These are phyloP conservation scores for Malbranchea zuffiana DNA, from an alignment of 2,329 filamentous ascomycete genomes.

Conservation along the genomic window DNA sequence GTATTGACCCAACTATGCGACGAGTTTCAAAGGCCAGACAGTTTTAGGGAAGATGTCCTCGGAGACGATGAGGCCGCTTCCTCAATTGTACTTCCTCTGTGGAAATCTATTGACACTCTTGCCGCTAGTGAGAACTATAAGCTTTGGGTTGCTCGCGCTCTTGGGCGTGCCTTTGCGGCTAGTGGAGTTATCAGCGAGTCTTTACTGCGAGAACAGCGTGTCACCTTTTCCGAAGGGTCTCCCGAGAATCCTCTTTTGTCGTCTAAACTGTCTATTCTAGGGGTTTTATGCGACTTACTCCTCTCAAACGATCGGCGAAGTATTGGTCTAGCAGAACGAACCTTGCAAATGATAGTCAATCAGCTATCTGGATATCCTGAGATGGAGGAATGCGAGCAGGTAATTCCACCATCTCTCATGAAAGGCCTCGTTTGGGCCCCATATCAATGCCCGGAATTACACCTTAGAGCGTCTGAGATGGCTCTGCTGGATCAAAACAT, in stretches of 20 bases:
- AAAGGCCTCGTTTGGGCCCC: conserved; percentile 34
- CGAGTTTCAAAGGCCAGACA: conserved; percentile 55
- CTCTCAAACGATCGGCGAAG: conserved; percentile 44
- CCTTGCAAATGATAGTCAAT: conserved; percentile 34
- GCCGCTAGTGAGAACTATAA: conserved; percentile 58
- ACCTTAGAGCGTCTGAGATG: conserved; percentile 16
- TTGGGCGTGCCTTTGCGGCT: conserved; percentile 73
- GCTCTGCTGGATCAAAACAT: conserved; percentile 13
- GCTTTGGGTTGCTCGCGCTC: conserved; percentile 72
- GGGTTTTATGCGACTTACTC: conserved; percentile 51
- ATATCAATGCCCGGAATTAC: conserved; percentile 30
- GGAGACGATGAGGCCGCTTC: conserved; percentile 55
- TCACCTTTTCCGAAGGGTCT: conserved; percentile 9
- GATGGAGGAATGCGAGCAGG: conserved; percentile 25
- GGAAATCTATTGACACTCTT: conserved; percentile 61
- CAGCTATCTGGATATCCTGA: conserved; percentile 23
- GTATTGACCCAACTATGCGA: conserved; percentile 50
- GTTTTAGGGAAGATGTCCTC: conserved; percentile 55
- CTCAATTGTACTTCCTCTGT: conserved; percentile 55
- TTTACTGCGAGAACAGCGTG: conserved; percentile 34
- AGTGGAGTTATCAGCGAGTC: conserved; percentile 51
- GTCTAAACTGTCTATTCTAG: conserved; percentile 55
- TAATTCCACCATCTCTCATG: conserved; percentile 29
- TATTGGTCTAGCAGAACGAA: conserved; percentile 35
- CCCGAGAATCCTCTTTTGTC: conserved; percentile 14